Conservation (phyloP, 2,329 filamentous ascomycete genomes). For the Microsporum ferrugineum region DNA sequence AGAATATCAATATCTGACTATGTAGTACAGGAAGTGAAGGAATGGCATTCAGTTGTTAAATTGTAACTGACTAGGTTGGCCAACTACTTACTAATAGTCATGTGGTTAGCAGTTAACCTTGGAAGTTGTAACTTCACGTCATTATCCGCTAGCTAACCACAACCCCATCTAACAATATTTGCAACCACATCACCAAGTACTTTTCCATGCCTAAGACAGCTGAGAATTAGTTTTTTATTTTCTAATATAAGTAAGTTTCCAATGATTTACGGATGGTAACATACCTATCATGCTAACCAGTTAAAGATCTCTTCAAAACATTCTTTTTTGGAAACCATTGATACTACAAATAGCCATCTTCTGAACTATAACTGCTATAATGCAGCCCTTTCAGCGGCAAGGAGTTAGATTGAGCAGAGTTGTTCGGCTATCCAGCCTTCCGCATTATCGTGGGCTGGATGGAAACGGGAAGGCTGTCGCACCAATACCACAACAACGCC, state of each 20-base stretch:
- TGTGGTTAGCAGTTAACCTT: background rate
- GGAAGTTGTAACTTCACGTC: background rate
- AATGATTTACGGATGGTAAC: background rate
- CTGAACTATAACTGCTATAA: background rate
- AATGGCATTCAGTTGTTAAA: no score
- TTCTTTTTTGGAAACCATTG: no score
- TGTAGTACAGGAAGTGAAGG: no score
- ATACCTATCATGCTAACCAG: background rate
- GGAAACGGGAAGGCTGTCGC: background rate
- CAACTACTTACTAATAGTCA: background rate
- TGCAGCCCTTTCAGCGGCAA: background rate
- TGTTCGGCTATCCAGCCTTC: background rate
- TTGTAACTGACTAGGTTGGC: no score
- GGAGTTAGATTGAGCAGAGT: background rate
- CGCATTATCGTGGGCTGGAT: background rate
- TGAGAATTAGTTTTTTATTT: background rate
- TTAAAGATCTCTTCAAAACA: no score
- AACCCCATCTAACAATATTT: background rate
- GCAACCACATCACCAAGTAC: background rate
- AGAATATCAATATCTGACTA: no score
- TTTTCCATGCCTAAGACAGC: background rate
- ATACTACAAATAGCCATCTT: no score
- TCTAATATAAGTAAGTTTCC: background rate
- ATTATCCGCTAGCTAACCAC: background rate
- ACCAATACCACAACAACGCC: background rate